Percentiles rank a stretch among this genome's conserved stretches.
phyloP scores from a whole-genome alignment of 73 alveolate species.

The Paramecium pentaurelia region DNA sequence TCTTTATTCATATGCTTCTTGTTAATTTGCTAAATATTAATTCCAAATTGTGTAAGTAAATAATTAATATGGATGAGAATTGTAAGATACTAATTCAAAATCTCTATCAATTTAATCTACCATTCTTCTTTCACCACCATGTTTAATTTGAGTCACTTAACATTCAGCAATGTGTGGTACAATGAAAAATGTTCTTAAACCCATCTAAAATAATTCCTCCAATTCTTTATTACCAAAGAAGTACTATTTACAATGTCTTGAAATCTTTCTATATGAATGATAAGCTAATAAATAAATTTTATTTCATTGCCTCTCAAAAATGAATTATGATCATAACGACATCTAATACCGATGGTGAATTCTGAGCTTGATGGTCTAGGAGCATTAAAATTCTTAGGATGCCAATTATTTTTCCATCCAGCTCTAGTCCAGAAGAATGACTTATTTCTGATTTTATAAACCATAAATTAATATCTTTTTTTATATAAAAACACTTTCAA shows the following conservation, averaged over 20 bases:
- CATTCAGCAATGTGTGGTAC: slow-evolving; percentile 62
- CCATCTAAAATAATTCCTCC: slow-evolving; percentile 59
- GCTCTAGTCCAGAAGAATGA: slow-evolving; percentile 65
- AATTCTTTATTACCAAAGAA: slow-evolving; percentile 57
- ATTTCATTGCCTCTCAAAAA: slow-evolving; percentile 53
- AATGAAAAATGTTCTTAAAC: slow-evolving; percentile 57
- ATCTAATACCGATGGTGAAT: slow-evolving; percentile 61
- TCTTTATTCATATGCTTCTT: slow-evolving; percentile 58
- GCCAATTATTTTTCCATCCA: slow-evolving; percentile 66
- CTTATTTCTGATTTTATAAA: slow-evolving; percentile 60
- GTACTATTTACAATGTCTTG: slow-evolving; percentile 61
- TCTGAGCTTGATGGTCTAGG: slow-evolving; percentile 63
- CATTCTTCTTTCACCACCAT: slow-evolving; percentile 67
- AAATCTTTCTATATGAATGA: slow-evolving; percentile 59
- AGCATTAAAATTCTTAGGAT: slow-evolving; percentile 64
- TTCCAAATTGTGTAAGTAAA: slow-evolving; percentile 54
- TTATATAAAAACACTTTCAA: neutral
- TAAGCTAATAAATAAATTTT: neutral
- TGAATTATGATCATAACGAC: slow-evolving; percentile 60
- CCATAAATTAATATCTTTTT: slow-evolving; percentile 44
- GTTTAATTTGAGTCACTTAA: slow-evolving; percentile 51
- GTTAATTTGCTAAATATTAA: slow-evolving; percentile 37
- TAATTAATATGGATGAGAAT: slow-evolving; percentile 56
- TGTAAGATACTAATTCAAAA: slow-evolving; percentile 59
- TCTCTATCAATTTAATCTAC: slow-evolving; percentile 62